Evolutionary conservation across 257 asterid species (phyloP).

Genomic region (Ocimum tenuiflorum): DNA sequence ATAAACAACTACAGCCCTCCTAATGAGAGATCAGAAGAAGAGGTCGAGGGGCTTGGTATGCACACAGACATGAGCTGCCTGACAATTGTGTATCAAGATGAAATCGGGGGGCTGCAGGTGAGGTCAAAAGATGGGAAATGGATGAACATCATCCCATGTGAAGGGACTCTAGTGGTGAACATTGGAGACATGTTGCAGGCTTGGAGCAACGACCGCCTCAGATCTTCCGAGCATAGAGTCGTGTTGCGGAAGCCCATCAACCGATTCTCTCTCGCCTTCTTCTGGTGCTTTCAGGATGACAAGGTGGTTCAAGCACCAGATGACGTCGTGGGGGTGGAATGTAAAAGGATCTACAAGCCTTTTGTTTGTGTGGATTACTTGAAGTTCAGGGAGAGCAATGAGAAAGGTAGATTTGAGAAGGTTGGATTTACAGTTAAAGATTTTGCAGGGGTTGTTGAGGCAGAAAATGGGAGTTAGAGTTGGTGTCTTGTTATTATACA

Average conservation of each 20-base stretch:
- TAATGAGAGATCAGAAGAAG: constrained; percentile 22
- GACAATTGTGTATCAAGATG: constrained; percentile 59
- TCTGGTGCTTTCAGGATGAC: constrained; percentile 75
- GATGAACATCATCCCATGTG: constrained; percentile 51
- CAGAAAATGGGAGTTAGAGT: constrained; percentile 10
- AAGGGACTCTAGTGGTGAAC: constrained; percentile 59
- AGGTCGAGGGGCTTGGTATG: constrained; percentile 65
- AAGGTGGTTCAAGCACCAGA: constrained; percentile 51
- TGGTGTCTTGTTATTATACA: not conserved
- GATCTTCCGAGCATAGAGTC: constrained; percentile 71
- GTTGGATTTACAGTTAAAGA: constrained; percentile 66
- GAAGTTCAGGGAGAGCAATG: constrained; percentile 51
- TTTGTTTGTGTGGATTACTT: constrained; percentile 54
- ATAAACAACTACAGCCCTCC: constrained; percentile 58
- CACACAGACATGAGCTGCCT: constrained; percentile 78
- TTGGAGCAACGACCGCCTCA: constrained; percentile 58
- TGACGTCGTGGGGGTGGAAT: constrained; percentile 40
- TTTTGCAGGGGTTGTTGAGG: constrained; percentile 39
- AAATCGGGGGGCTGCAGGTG: constrained; percentile 66
- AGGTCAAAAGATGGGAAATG: constrained; percentile 48
- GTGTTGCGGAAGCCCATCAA: constrained; percentile 34
- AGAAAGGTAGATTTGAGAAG: constrained; percentile 63
- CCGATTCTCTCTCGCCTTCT: constrained; percentile 59
- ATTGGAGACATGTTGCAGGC: constrained; percentile 73
- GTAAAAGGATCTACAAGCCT: constrained; percentile 38